Percentiles rank a stretch among this genome's conserved stretches.
phyloP scores from a whole-genome alignment of 2,329 filamentous ascomycete genomes.

The Knufia fluminis region DNA sequence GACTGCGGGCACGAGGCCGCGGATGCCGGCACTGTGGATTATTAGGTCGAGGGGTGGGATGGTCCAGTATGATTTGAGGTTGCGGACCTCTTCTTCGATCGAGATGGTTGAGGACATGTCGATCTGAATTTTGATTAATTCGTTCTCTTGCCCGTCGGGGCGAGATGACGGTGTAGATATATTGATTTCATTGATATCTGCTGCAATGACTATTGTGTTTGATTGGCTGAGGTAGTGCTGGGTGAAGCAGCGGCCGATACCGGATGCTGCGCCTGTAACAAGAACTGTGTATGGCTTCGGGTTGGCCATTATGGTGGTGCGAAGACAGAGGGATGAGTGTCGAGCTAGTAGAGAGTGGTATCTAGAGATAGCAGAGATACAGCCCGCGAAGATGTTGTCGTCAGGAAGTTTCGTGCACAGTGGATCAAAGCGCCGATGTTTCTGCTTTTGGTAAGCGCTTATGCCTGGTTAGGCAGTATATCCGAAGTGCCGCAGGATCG shows the following conservation, averaged over 20 bases:
- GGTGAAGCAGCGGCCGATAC: constrained; percentile 26
- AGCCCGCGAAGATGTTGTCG: too few species aligned
- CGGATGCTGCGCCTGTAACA: constrained; percentile 32
- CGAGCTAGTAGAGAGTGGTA: too few species aligned
- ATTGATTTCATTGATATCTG: not conserved
- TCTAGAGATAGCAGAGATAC: too few species aligned
- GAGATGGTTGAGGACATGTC: not conserved
- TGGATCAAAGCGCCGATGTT: too few species aligned
- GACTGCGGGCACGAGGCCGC: constrained; percentile 26
- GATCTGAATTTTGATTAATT: not conserved
- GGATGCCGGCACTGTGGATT: constrained; percentile 37
- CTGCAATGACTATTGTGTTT: not conserved
- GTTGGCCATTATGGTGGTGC: too few species aligned
- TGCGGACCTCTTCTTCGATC: not conserved
- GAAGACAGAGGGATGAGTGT: too few species aligned
- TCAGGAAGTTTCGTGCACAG: too few species aligned
- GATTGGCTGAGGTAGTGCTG: constrained; percentile 1
- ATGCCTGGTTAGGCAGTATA: too few species aligned
- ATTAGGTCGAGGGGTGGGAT: constrained; percentile 28
- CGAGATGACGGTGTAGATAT: constrained; percentile 18
- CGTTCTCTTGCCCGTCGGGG: not conserved
- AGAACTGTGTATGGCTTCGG: not conserved
- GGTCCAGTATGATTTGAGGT: not conserved
- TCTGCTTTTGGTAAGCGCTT: too few species aligned
- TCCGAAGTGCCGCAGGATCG: too few species aligned